Evolutionary conservation across 2,329 filamentous ascomycete species (phyloP).

Genomic region (Penicillium sp.): DNA sequence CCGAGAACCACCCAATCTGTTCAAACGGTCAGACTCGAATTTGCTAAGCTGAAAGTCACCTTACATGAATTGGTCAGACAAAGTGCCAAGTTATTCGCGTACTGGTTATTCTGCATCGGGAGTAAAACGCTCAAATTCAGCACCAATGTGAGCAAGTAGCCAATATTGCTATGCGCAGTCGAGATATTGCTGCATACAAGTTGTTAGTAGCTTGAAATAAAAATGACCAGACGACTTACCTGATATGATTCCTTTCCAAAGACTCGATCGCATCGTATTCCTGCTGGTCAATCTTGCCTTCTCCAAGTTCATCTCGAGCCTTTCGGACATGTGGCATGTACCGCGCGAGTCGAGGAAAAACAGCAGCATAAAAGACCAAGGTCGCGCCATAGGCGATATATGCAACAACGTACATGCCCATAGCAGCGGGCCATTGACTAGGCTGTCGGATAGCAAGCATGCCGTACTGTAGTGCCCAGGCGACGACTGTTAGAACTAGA

Average conservation of each 20-base stretch:
- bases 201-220: slow-evolving; percentile 6
- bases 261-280: slow-evolving; percentile 46
- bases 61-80: slow-evolving; percentile 45
- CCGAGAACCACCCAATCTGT: slow-evolving; percentile 45
- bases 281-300: slow-evolving; percentile 38
- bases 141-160: slow-evolving; percentile 41
- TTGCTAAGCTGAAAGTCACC: slow-evolving; percentile 9
- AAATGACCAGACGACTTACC: slow-evolving; percentile 14
- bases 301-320: slow-evolving; percentile 41
- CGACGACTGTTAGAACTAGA: slow-evolving; percentile 41
- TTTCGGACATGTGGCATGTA: slow-evolving; percentile 45
- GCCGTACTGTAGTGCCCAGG: slow-evolving; percentile 43
- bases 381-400: slow-evolving; percentile 45
- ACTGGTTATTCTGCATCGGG: slow-evolving; percentile 37
- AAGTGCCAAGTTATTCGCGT: slow-evolving; percentile 42
- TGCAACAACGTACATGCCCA: slow-evolving; percentile 43
- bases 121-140: slow-evolving; percentile 43
- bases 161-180: slow-evolving; percentile 47
- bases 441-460: slow-evolving; percentile 41
- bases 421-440: slow-evolving; percentile 42
- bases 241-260: slow-evolving; percentile 44
- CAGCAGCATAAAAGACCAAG: slow-evolving; percentile 45
- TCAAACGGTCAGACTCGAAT: background rate
- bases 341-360: slow-evolving; percentile 42
- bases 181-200: slow-evolving; percentile 35